Evolutionary conservation across 208 protist genomes (phyloP), one percentile per base, ranked within the genome.

Genomic region (Wallacemonas sp.): DNA sequence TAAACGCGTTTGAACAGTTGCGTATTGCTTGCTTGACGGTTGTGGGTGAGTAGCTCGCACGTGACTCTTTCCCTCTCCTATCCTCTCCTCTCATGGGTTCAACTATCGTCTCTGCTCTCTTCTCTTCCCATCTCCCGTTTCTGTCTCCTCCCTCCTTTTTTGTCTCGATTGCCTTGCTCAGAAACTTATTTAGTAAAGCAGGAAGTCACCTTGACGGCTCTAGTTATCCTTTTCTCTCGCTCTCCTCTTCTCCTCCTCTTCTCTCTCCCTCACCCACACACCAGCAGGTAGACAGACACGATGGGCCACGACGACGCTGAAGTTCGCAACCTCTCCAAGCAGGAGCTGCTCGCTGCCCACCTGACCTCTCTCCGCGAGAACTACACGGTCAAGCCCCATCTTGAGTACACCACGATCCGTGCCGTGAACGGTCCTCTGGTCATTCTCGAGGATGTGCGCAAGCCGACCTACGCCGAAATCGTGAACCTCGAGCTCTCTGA

Each of bases 391-490:
- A 91, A 96, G 71, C 90, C 93, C 49, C 88, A 85, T 65, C 74
- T 96, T 74, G 98, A 99, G 76, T 99, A 99, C 87, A 93, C 91
- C 54, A 99, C 99, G 12, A 99, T 99, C 39, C 81, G 88, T 44
- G 97, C 89, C 47, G 99, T 99, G 34, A 99, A 99, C 81, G 99
- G 99, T 24, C 99, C 99, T 8, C 95, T 99, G 8, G 99, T 99
- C 29, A 99, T 99, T 87, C 87, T 99, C 4, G 98, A 99, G 57
- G 98, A 99, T 70, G 98, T 99, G 55, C 88, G 98, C 75, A 89
- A 96, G 61, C 98, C 99, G 21, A 99, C 95, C 38, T 99, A 97
- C 86, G 92, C 98, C 44, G 99, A 99, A 84, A 99, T 99, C 79
- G 99, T 99, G n/a, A 98, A 98, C 57, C 84, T 99, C 41, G 98